phyloP scores from a whole-genome alignment of 2,329 filamentous ascomycete genomes.

The Botrytis fabae region DNA sequence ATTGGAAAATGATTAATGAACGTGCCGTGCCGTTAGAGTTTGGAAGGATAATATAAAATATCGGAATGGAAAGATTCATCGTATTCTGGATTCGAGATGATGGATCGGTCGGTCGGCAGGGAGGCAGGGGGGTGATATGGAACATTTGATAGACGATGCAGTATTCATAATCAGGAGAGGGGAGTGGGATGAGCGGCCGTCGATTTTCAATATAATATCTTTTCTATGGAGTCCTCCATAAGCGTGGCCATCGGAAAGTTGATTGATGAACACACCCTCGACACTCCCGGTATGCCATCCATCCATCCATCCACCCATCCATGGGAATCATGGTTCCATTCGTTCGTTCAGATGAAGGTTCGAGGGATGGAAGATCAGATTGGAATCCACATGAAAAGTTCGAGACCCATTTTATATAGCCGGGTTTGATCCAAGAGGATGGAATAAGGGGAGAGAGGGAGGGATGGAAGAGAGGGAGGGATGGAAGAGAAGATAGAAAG shows the following conservation, averaged over 20 bases:
- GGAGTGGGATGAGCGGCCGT: neutral
- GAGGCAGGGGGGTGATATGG: neutral
- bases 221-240: neutral
- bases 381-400: neutral
- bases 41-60: neutral
- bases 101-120: neutral
- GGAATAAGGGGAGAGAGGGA: neutral
- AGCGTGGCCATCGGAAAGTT: neutral
- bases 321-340: neutral
- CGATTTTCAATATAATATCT: constrained; percentile 4
- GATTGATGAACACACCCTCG: neutral
- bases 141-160: constrained; percentile 10
- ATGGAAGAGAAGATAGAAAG: too few relatives aligned
- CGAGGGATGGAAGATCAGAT: neutral
- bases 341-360: neutral
- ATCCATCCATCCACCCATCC: neutral
- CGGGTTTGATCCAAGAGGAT: neutral
- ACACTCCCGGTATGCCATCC: neutral
- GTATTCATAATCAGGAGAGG: neutral
- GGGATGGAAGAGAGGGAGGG: neutral
- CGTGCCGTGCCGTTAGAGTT: neutral
- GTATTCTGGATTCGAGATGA: neutral
- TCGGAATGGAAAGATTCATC: neutral
- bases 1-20: neutral
- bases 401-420: constrained; percentile 2